Evolutionary conservation across 1,139 yeast genomes (phyloP).

Genomic region (Yamadazyma trypodendri): DNA sequence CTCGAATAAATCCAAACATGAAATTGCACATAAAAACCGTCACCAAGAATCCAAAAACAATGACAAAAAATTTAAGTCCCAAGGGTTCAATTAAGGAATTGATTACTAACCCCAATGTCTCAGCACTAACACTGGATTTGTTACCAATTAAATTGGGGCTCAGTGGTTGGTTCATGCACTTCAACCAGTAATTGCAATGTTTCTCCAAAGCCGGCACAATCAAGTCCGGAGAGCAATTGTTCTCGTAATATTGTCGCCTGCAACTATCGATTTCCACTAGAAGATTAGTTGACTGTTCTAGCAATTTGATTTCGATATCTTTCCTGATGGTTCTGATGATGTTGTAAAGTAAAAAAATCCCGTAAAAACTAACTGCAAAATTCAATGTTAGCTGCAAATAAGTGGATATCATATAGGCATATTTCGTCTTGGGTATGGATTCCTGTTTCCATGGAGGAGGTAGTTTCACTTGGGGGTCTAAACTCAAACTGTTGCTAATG

Average conservation of each 20-base stretch:
- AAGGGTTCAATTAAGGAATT: slow-evolving; percentile 66
- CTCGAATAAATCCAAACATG: slow-evolving; percentile 45
- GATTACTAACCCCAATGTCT: slow-evolving; percentile 60
- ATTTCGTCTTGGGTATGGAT: slow-evolving; percentile 36
- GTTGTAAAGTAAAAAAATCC: slow-evolving; percentile 39
- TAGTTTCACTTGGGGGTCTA: slow-evolving; percentile 15
- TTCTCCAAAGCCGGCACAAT: slow-evolving; percentile 60
- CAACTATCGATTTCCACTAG: slow-evolving; percentile 49
- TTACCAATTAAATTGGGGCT: slow-evolving; percentile 41
- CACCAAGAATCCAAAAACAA: slow-evolving; percentile 31
- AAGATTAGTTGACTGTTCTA: slow-evolving; percentile 36
- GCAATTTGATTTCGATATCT: slow-evolving; percentile 53
- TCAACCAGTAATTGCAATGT: slow-evolving; percentile 58
- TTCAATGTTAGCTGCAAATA: slow-evolving; percentile 57
- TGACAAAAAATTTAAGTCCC: slow-evolving; percentile 52
- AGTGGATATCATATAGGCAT: slow-evolving; percentile 56
- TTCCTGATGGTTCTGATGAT: slow-evolving; percentile 46
- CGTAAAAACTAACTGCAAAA: slow-evolving; percentile 40
- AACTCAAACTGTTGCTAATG: background rate
- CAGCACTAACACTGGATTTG: slow-evolving; percentile 56
- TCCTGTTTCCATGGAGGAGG: slow-evolving; percentile 51
- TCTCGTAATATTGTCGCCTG: slow-evolving; percentile 47
- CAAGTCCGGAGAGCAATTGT: slow-evolving; percentile 55
- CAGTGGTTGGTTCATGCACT: slow-evolving; percentile 62
- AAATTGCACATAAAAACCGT: slow-evolving; percentile 39